phyloP scores from a whole-genome alignment of 2,329 filamentous ascomycete genomes.

The Diaporthe vaccinii region DNA sequence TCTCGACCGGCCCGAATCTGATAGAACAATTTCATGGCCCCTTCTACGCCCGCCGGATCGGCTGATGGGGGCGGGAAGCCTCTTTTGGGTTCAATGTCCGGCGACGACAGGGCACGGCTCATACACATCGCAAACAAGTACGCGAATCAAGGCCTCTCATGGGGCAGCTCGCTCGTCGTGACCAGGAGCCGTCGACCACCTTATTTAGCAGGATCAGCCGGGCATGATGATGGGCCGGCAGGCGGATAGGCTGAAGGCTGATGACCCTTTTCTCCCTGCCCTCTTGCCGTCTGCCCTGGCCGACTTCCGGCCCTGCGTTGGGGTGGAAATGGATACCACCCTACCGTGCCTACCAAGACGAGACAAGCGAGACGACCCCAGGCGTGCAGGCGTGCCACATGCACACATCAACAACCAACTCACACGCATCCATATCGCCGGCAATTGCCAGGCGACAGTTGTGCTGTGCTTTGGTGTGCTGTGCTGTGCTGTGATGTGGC shows the following conservation, averaged over 20 bases:
- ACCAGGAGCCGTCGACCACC: neutral
- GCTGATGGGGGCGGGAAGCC: neutral
- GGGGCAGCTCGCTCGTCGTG: neutral
- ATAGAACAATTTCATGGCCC: neutral
- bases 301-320: constrained; percentile 30
- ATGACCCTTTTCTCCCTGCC: neutral
- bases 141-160: neutral
- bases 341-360: neutral
- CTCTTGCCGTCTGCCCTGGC: constrained; percentile 15
- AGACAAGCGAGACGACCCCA: constrained; percentile 17
- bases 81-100: neutral
- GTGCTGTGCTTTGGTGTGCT: neutral
- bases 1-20: neutral
- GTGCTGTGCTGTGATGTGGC: constrained; percentile 20
- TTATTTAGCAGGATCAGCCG: constrained; percentile 17
- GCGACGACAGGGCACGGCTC: constrained; percentile 19
- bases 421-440: neutral
- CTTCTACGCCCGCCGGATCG: neutral
- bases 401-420: neutral
- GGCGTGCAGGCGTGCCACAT: neutral
- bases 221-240: constrained; percentile 24
- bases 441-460: constrained; percentile 26
- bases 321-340: constrained; percentile 11
- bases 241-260: neutral
- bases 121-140: constrained; percentile 9